Percentiles rank a stretch among this genome's conserved stretches.
Evolutionary conservation across 805 yeast genomes (phyloP).

Genomic region (Myxozyma neotropica): DNA sequence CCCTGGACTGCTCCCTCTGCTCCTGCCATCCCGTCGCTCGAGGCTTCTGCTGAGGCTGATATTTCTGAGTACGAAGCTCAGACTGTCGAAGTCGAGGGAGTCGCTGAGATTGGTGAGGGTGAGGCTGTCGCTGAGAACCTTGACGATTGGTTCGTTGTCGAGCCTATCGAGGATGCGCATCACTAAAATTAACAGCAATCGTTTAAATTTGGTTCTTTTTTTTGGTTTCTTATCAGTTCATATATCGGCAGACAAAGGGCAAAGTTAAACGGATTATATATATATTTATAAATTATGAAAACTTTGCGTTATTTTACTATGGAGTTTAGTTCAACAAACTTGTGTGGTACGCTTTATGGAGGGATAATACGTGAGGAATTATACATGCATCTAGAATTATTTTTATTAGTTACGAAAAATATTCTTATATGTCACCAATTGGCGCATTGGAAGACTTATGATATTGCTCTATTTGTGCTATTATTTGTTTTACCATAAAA

Average conservation of each 20-base stretch:
- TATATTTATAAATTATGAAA: too few relatives aligned
- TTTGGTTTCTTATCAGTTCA: neutral
- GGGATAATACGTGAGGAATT: too few relatives aligned
- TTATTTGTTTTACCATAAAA: too few relatives aligned
- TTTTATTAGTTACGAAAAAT: too few relatives aligned
- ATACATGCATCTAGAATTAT: too few relatives aligned
- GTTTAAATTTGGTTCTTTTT: neutral
- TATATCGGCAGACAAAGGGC: neutral
- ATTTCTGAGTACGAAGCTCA: conserved; percentile 61
- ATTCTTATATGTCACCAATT: too few relatives aligned
- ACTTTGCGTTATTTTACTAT: too few relatives aligned
- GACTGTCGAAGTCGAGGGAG: conserved; percentile 70
- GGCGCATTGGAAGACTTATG: too few relatives aligned
- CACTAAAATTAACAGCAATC: conserved; percentile 36
- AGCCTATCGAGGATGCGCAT: conserved; percentile 44
- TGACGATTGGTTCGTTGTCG: conserved; percentile 48
- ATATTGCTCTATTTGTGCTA: too few relatives aligned
- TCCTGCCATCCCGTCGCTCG: conserved; percentile 66
- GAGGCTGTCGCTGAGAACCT: conserved; percentile 40
- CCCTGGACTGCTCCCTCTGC: conserved; percentile 81
- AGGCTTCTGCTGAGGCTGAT: conserved; percentile 68
- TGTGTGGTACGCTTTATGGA: too few relatives aligned
- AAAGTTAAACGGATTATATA: too few relatives aligned
- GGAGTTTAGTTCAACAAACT: too few relatives aligned
- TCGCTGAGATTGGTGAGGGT: conserved; percentile 52